Base-by-base conservation (phyloP, 352 stramenopile species). In the Discostella stelligera region DNA sequence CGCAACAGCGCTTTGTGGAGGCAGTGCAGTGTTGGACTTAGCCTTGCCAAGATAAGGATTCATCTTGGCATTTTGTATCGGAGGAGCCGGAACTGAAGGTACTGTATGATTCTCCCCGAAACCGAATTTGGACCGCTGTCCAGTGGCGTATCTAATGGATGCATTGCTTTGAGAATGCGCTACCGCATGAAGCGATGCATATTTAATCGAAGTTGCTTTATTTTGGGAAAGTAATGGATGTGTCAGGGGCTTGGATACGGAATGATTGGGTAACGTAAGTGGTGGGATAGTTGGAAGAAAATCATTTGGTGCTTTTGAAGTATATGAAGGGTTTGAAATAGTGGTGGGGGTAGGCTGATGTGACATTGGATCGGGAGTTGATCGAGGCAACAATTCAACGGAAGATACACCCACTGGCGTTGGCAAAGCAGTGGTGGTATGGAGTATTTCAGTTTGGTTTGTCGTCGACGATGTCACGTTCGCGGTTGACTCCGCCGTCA, bases 71-170 rank as follows among this genome's bases (percentile, higher is more conserved):
- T 10, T 14, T 58, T 49, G 74, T 0, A 69, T 74, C 5, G 70
- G 74, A 48, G 80, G 80, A 14, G 58, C 32, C 21, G 79, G 79
- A 1, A 89, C 74, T 2, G 75, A 85, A 7, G 80, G 84, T 16
- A 92, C 83, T 18, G 32, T 75, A 69, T 92, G 87, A 72, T 89
- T 71, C 6, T 63, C 66, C 9, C 87, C 87, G 71, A 90, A 92
- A 11, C 87, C 87, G 61, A 89, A 90, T 49, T 89, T 77, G 13
- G 75, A 85, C 71, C 87, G 77, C 70, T 87, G 66, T 7, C 68
- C 77, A 6, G 82, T 74, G 18, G 84, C 83, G 48, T 83, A 63
- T 20, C 62, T 32, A 48, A 89, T 79, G 11, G 70, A 82, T 23
- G 58, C 66, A 53, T 81, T 77, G 55, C 59, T 68, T 56, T 66